Evolutionary conservation across 306 rosid genomes (phyloP), one percentile per base, ranked within the genome.

Genomic region (Cicer chorassanicum): DNA sequence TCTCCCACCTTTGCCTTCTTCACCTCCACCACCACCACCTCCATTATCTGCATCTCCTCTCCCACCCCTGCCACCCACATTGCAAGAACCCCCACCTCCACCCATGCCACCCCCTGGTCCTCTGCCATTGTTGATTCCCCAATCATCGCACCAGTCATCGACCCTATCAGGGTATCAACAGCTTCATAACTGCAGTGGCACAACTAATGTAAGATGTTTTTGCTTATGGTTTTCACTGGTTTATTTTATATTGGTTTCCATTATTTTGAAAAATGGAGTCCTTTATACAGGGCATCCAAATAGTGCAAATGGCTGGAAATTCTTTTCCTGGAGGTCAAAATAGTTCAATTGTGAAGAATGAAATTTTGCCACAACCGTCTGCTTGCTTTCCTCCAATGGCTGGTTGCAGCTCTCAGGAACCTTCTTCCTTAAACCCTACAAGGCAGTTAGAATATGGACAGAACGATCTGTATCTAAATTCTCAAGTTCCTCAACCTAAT

Each of bases 1-100:
- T 53, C 91, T 86, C 72, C 99, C 99, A 61, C 99, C 99, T 16
- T 73, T 92, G 77, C 99, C 99, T 68, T 85, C 98, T 51, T 92
- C 99, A 65, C 93, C 98, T 16, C 93, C 97, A 0, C 98, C 98
- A 7, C 96, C 91, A 0, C 92, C 88, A 13, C 93, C 93, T 39
- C 88, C 85, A 21, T 80, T 50, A 8, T 87, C 85, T 6, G 84
- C 86, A 63, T 80, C 97, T 44, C 85, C 84, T 16, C 86, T 85
- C 21, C 89, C 84, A 11, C 85, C 78, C 9, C 85, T 79, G 0
- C 84, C 82, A 50, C 83, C 89, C 40, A 83, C 82, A 36, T 43
- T 85, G 21, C 74, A 80, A 19, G 92, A 87, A 56, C 92, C 85
- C 19, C 90, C 85, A 24, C 94, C 88, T 75, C 92, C 92, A 70